Percentiles rank a stretch among this genome's conserved stretches.
These are phyloP conservation scores for Scedosporium minutisporum DNA, from an alignment of 2,329 filamentous ascomycete species.

Conservation along the genomic window DNA sequence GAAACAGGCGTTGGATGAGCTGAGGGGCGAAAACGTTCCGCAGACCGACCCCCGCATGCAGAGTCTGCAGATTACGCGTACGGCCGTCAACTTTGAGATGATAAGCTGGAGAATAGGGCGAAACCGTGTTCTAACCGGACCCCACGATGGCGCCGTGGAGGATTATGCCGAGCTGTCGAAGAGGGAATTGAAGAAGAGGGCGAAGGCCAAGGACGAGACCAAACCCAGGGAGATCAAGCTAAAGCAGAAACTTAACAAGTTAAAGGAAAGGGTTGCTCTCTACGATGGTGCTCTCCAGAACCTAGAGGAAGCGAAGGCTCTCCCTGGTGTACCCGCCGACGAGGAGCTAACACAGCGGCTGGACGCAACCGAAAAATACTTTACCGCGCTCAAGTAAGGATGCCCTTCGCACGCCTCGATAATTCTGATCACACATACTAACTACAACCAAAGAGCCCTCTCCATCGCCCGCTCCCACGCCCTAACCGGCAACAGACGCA, in stretches of 20 bases:
- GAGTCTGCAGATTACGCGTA: slow-evolving; percentile 81
- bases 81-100: slow-evolving; percentile 87
- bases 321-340: slow-evolving; percentile 84
- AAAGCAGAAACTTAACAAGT: slow-evolving; percentile 65
- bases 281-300: slow-evolving; percentile 90
- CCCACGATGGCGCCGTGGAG: slow-evolving; percentile 61
- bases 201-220: slow-evolving; percentile 25
- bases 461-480: slow-evolving; percentile 79
- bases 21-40: slow-evolving; percentile 71
- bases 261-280: slow-evolving; percentile 79
- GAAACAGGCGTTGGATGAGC: slow-evolving; percentile 85
- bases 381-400: slow-evolving; percentile 73
- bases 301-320: slow-evolving; percentile 77
- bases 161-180: slow-evolving; percentile 34
- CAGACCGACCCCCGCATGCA: slow-evolving; percentile 84
- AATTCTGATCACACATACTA: too few relatives aligned
- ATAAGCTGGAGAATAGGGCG: slow-evolving; percentile 92
- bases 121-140: slow-evolving; percentile 80
- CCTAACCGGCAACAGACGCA: slow-evolving; percentile 59
- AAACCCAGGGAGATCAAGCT: slow-evolving; percentile 54
- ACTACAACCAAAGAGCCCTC: slow-evolving; percentile 47
- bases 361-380: slow-evolving; percentile 72
- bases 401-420: neutral
- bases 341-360: slow-evolving; percentile 65
- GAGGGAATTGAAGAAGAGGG: slow-evolving; percentile 43